Base-by-base conservation (phyloP, 208 protist species). In the Acanthamoeba quina region DNA sequence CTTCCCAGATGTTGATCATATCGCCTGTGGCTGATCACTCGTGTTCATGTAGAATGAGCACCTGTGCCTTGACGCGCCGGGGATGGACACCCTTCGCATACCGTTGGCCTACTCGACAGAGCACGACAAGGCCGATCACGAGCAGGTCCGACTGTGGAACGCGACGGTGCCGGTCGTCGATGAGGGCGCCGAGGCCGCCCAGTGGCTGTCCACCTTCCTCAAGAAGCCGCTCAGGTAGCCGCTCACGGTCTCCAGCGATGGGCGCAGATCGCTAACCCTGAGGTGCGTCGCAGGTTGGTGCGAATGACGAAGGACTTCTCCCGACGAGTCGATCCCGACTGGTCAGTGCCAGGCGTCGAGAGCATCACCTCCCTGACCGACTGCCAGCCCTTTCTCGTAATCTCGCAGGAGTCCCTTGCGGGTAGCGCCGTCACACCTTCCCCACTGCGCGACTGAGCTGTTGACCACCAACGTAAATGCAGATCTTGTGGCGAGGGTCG, bases 201-300 rank as follows among this genome's bases (percentile, higher is more conserved):
- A 64, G 52, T 90, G 83, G 83, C 60, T 90, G 19, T 85, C 76
- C 10, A 85, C 76, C n/a, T 85, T 86, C 17, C 78, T 86, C 0
- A 11, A 86, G 26, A 60, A 64, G 78, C 49, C 78, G 41, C 49
- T 86, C 72, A 82, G 72, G 72, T 82, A 11, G 15, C 11, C 29
- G 4, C 72, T 31, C 34, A n/a, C 52, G 5, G 5, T 4, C 52
- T 24, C 52, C 34, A 10, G 2, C 26, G 11, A 74, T 60, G 1
- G 54, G 11, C 11, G 44, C 11, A 44, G 68, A 0, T 24, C 19
- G 26, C 21, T 13, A 0, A 37, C 4, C 19, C 2, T 41, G 29
- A 41, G 66, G 11, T 19, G 13, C 29, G 24, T n/a, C 29, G 26
- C 31, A 41, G 85, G 60, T 21, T 91, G 3, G 54, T 91, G 19